These are phyloP conservation scores for Magnaporthiopsis poae DNA, from an alignment of 2,329 filamentous ascomycete species.

Conservation along the genomic window DNA sequence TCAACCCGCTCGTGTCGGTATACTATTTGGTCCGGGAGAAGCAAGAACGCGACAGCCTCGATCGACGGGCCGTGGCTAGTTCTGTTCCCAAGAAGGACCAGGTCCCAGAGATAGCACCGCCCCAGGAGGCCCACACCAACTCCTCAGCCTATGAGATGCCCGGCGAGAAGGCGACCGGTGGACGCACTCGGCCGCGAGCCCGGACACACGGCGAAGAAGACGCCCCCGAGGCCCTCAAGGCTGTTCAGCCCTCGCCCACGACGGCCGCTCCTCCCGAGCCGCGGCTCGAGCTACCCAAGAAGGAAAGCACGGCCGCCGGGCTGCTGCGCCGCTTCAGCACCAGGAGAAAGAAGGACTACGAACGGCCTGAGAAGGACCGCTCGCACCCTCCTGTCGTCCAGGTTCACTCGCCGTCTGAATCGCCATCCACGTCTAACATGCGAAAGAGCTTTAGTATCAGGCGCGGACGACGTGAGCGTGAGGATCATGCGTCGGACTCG, in stretches of 20 bases:
- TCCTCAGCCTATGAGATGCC: conserved; percentile 75
- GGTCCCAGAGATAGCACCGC: conserved; percentile 67
- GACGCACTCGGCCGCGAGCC: conserved; percentile 71
- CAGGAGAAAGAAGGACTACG: conserved; percentile 60
- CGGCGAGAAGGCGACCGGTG: conserved; percentile 77
- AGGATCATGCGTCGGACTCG: conserved; percentile 34
- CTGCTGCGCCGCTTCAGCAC: conserved; percentile 86
- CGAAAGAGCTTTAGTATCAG: conserved; percentile 85
- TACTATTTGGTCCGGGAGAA: conserved; percentile 97
- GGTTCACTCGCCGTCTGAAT: conserved; percentile 66
- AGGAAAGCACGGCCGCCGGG: conserved; percentile 77
- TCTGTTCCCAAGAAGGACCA: conserved; percentile 26
- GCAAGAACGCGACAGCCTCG: conserved; percentile 61
- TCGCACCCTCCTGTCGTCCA: conserved; percentile 65
- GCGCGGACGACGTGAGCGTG: conserved; percentile 43
- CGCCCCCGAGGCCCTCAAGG: conserved; percentile 61
- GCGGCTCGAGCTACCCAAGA: conserved; percentile 51
- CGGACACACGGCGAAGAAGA: conserved; percentile 94
- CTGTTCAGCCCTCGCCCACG: conserved; percentile 38
- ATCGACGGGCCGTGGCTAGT: conserved; percentile 29
- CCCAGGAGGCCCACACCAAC: conserved; percentile 84
- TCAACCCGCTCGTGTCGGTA: conserved; percentile 80
- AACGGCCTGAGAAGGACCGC: conserved; percentile 51
- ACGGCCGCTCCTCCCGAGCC: conserved; percentile 29
- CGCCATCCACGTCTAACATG: neutral